A percentile compares a stretch with the other conserved stretches of the same genome.
These are phyloP conservation scores for Citrullus amarus DNA, from an alignment of 306 rosid genomes.

Conservation along the genomic window DNA sequence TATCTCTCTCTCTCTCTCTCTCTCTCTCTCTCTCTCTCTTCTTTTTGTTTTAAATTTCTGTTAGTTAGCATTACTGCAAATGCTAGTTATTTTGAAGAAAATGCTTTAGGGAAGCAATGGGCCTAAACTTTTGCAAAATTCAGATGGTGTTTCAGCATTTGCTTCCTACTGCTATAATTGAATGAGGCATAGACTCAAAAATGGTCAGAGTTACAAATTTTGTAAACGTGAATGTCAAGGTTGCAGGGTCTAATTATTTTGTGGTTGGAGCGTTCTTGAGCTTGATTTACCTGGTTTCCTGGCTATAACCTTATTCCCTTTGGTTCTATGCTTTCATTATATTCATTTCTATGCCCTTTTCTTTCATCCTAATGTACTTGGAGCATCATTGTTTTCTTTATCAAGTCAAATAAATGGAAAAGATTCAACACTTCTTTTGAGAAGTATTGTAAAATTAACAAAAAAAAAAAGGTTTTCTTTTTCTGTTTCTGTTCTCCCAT, in stretches of 20 bases:
- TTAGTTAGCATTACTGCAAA: not conserved
- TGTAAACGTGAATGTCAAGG: not conserved
- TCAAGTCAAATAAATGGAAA: not conserved
- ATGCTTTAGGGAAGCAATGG: not conserved
- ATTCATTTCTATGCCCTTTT: not conserved
- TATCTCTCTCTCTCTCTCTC: not conserved
- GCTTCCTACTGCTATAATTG: not conserved
- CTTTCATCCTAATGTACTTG: not conserved
- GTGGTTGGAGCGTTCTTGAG: not conserved
- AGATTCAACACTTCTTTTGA: not conserved
- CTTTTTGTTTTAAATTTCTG: not conserved
- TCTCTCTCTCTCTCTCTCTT: not conserved
- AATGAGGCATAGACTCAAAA: not conserved
- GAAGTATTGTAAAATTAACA: not conserved
- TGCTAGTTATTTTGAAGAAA: not conserved
- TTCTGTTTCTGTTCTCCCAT: constrained; percentile 2
- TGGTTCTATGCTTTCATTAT: not conserved
- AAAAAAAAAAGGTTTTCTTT: too few species aligned
- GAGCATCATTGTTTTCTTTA: not conserved
- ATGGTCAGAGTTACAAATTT: not conserved
- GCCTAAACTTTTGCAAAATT: not conserved
- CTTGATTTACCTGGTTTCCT: not conserved
- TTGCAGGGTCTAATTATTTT: not conserved
- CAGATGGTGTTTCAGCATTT: not conserved
- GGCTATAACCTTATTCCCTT: not conserved